Evolutionary conservation across 2,329 filamentous ascomycete genomes (phyloP).

Genomic region (Colletotrichum falcatum): DNA sequence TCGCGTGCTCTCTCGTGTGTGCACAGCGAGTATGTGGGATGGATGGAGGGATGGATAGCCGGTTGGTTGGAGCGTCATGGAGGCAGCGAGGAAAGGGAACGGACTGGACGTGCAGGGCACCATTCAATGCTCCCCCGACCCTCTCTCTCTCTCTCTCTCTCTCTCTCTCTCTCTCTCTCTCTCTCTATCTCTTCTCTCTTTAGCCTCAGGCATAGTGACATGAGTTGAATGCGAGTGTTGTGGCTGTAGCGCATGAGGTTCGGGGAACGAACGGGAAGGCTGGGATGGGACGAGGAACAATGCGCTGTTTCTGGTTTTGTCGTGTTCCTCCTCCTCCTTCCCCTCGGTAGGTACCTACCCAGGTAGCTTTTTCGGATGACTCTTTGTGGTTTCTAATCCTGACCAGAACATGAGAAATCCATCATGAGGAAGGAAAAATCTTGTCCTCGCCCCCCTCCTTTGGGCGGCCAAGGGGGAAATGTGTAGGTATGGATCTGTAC

Average conservation of each 20-base stretch:
- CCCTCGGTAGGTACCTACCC: too few species aligned
- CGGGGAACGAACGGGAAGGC: slow-evolving; percentile 3
- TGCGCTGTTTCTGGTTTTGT: slow-evolving; percentile 40
- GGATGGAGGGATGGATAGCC: slow-evolving; percentile 15
- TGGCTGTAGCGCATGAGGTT: slow-evolving; percentile 32
- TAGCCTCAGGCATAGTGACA: not conserved
- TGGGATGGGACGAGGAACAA: slow-evolving; percentile 38
- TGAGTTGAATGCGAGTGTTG: not conserved
- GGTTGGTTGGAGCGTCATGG: slow-evolving; percentile 5
- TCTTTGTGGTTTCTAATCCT: slow-evolving; percentile 19
- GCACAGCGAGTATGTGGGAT: slow-evolving; percentile 6
- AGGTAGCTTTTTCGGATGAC: not conserved
- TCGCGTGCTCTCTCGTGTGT: slow-evolving; percentile 3
- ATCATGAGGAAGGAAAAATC: not conserved
- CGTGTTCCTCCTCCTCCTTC: not conserved
- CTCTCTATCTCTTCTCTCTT: too few species aligned
- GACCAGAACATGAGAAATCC: slow-evolving; percentile 20
- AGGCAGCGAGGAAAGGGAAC: slow-evolving; percentile 13
- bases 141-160: too few species aligned
- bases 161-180: too few species aligned
- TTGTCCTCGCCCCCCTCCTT: not conserved
- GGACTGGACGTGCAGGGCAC: slow-evolving; percentile 34
- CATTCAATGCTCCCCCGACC: slow-evolving; percentile 13
- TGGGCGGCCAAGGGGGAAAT: not conserved
- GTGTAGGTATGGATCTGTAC: too few species aligned